These are phyloP conservation scores for Penicillium argentinense DNA, from an alignment of 495 filamentous ascomycete species.

Conservation along the genomic window DNA sequence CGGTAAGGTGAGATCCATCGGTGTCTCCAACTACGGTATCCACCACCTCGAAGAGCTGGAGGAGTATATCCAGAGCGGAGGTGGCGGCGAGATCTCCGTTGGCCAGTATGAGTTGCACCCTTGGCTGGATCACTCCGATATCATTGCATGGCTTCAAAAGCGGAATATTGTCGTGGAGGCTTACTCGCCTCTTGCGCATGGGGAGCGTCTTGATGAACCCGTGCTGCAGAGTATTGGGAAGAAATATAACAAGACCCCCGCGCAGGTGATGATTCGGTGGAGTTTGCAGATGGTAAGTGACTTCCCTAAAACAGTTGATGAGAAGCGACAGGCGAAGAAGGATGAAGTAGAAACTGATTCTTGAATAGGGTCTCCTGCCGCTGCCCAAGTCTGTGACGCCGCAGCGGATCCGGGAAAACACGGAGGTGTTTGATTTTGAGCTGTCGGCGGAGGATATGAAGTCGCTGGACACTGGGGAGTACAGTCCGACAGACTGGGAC, in stretches of 20 bases:
- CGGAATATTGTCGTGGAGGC: slow-evolving; percentile 73
- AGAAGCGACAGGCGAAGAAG: neutral
- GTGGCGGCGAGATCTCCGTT: slow-evolving; percentile 74
- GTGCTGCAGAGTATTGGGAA: slow-evolving; percentile 56
- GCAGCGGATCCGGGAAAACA: slow-evolving; percentile 66
- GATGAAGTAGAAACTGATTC: slow-evolving; percentile 8
- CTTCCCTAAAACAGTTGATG: neutral
- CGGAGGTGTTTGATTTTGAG: slow-evolving; percentile 79
- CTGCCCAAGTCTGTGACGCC: slow-evolving; percentile 62
- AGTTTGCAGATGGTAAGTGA: slow-evolving; percentile 66
- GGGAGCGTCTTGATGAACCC: slow-evolving; percentile 60
- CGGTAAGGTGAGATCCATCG: slow-evolving; percentile 49
- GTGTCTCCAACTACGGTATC: slow-evolving; percentile 57
- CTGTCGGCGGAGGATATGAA: slow-evolving; percentile 60
- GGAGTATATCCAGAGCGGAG: slow-evolving; percentile 66
- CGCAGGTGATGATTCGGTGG: slow-evolving; percentile 83
- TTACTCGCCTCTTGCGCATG: slow-evolving; percentile 75
- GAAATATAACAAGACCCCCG: slow-evolving; percentile 71
- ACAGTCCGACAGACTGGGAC: slow-evolving; percentile 61
- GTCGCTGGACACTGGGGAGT: slow-evolving; percentile 55
- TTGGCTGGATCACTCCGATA: slow-evolving; percentile 73
- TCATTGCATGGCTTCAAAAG: slow-evolving; percentile 70
- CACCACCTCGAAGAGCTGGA: slow-evolving; percentile 65
- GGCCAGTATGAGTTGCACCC: slow-evolving; percentile 90
- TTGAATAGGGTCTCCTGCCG: slow-evolving; percentile 56